Base-by-base conservation (phyloP, 2,329 filamentous ascomycete species). In the Monilinia polystroma region DNA sequence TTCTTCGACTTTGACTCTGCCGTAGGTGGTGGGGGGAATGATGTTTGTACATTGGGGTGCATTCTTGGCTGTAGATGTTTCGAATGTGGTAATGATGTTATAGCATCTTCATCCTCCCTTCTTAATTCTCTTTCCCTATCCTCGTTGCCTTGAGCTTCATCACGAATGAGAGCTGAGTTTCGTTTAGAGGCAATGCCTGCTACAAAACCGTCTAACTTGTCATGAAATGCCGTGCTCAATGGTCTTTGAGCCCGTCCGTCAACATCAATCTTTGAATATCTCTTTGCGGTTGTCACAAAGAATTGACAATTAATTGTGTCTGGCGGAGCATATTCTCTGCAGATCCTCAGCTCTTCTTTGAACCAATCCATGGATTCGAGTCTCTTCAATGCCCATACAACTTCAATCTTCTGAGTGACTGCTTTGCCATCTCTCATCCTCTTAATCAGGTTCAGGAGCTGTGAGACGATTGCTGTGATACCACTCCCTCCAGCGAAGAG, bases 341-440 rank as follows among this genome's bases (percentile, higher is more conserved):
- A 97, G 73, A 97, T 96, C 58, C 93, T 87, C 67, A 97, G 83
- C 77, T 97, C 94, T 79, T 97, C 93, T 71, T 92, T 91, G 83
- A 97, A 98, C 94, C 94, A 98, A 76, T 97, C 92, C 88, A 98
- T 92, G 0, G 92, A 92, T 77, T 97, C 94, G 18, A 95, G 87
- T 66, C 91, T 87, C 79, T 95, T 96, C 71, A 97, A 82, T 6
- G 93, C 88, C 94, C 94, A 98, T n/a, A 98, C 86, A 1, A 98
- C 91, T 20, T 95, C 90, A 6, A 98, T 90, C 70, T 90, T 91
- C 76, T 90, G 92, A 2, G 93, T 97, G 55, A 97, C 92, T 45
- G 94, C 93, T 78, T 97, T 97, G 60, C 92, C 91, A 75, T 97
- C 93, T 68, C 93, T 88, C 90, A 98, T 97, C 68, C 93, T 88